phyloP scores from a whole-genome alignment of 129 eudicot species.

The Centrapalus pauciflorus region DNA sequence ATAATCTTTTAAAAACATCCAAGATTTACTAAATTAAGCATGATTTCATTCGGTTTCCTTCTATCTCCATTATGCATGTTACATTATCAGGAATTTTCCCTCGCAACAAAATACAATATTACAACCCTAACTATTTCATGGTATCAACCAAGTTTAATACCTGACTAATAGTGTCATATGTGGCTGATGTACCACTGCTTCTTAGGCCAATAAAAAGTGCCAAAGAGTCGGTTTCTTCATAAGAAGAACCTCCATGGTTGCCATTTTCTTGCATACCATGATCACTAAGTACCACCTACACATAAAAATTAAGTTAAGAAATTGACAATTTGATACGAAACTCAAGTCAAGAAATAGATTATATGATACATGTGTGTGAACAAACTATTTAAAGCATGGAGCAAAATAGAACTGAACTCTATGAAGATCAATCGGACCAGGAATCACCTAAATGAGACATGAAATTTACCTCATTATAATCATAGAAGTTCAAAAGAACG shows the following conservation, averaged over 20 bases:
- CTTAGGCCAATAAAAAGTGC: constrained; percentile 64
- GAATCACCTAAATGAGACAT: not conserved
- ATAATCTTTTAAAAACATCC: too few relatives aligned
- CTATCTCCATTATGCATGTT: too few relatives aligned
- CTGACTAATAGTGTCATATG: constrained; percentile 52
- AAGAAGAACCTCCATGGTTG: constrained; percentile 94
- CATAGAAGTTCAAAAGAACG: not conserved
- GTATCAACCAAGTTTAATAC: too few relatives aligned
- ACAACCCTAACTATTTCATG: too few relatives aligned
- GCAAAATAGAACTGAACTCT: not conserved
- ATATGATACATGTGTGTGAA: not conserved
- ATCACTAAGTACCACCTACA: constrained; percentile 85
- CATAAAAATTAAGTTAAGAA: too few relatives aligned
- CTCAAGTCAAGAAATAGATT: not conserved
- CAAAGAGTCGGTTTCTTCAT: constrained; percentile 87
- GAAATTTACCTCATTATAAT: not conserved
- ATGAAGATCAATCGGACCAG: not conserved
- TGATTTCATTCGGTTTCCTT: too few relatives aligned
- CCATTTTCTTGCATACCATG: constrained; percentile 95
- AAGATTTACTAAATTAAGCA: too few relatives aligned
- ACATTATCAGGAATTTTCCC: too few relatives aligned
- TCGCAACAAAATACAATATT: too few relatives aligned
- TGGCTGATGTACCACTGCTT: constrained; percentile 30
- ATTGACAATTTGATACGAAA: not conserved
- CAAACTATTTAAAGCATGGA: not conserved